phyloP scores from a whole-genome alignment of 345 rosid genomes.

The Brassica juncea region DNA sequence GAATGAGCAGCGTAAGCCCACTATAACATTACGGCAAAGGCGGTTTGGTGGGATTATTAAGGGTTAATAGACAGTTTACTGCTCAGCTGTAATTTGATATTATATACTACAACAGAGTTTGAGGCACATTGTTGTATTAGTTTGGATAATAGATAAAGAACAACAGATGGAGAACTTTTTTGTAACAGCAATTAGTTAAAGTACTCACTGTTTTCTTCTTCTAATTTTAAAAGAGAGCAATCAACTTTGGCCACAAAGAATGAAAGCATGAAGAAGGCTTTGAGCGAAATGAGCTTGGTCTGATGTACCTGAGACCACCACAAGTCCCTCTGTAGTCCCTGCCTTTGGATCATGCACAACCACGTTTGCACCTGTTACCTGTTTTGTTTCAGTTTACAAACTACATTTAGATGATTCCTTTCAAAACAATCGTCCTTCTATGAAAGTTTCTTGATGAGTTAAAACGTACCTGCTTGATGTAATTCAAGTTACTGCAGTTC shows the following conservation, averaged over 20 bases:
- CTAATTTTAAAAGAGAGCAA: not conserved
- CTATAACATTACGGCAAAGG: constrained; percentile 36
- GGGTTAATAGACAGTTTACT: constrained; percentile 34
- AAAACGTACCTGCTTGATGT: constrained; percentile 60
- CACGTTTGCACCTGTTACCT: constrained; percentile 76
- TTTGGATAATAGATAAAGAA: constrained; percentile 7
- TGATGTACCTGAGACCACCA: constrained; percentile 60
- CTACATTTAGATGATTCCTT: constrained; percentile 13
- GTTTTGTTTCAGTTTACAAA: constrained; percentile 21
- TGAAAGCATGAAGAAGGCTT: constrained; percentile 72
- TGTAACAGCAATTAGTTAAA: constrained; percentile 22
- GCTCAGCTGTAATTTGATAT: constrained; percentile 17
- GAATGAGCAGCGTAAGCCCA: constrained; percentile 34
- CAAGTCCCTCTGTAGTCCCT: constrained; percentile 64
- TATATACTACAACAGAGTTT: constrained; percentile 16
- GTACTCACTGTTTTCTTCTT: constrained; percentile 12
- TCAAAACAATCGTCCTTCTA: not conserved
- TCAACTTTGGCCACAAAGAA: constrained; percentile 52
- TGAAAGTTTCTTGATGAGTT: not conserved
- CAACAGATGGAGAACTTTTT: constrained; percentile 17
- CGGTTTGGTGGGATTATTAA: constrained; percentile 33
- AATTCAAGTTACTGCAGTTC: constrained; percentile 54
- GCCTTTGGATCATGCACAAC: constrained; percentile 63
- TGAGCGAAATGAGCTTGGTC: constrained; percentile 72
- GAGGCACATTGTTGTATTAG: constrained; percentile 33